phyloP scores from a whole-genome alignment of 1,284 basidiomycete species.

The Amylostereum areolatum region DNA sequence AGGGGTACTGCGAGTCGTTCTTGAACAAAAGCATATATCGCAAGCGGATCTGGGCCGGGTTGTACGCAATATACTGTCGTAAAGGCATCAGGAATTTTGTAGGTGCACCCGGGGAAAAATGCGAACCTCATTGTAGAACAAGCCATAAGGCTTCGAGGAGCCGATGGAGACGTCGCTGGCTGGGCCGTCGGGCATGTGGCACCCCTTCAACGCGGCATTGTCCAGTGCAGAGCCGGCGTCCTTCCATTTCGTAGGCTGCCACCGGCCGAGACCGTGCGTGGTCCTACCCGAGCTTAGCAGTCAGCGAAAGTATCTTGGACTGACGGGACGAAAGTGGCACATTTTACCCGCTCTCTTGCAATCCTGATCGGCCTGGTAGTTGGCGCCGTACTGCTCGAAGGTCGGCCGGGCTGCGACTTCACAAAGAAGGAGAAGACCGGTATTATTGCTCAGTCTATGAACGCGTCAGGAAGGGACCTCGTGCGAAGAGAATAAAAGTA shows the following conservation, averaged over 20 bases:
- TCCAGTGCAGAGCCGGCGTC: constrained; percentile 50
- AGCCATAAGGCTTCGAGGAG: constrained; percentile 20
- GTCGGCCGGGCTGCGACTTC: constrained; percentile 55
- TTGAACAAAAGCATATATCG: constrained; percentile 38
- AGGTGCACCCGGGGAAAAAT: not conserved
- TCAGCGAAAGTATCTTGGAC: no score
- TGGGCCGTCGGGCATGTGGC: constrained; percentile 52
- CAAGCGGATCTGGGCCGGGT: constrained; percentile 33
- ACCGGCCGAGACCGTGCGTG: constrained; percentile 49
- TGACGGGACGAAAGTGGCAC: constrained; percentile 18
- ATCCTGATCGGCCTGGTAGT: constrained; percentile 43
- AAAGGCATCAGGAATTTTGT: not conserved
- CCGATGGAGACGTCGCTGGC: constrained; percentile 27
- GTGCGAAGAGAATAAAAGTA: not conserved
- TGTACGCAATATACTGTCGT: constrained; percentile 32
- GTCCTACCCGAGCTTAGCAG: constrained; percentile 30
- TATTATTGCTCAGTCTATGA: constrained; percentile 41
- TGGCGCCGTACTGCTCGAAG: constrained; percentile 40
- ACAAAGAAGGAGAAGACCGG: constrained; percentile 51
- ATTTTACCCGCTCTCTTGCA: constrained; percentile 36
- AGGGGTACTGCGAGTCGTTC: no score
- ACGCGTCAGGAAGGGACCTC: constrained; percentile 1
- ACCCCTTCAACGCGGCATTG: constrained; percentile 44
- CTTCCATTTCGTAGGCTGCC: constrained; percentile 52
- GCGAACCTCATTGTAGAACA: constrained; percentile 52